phyloP scores from a whole-genome alignment of 192 early-diverging fungal genomes.

The Coemansia sp. region DNA sequence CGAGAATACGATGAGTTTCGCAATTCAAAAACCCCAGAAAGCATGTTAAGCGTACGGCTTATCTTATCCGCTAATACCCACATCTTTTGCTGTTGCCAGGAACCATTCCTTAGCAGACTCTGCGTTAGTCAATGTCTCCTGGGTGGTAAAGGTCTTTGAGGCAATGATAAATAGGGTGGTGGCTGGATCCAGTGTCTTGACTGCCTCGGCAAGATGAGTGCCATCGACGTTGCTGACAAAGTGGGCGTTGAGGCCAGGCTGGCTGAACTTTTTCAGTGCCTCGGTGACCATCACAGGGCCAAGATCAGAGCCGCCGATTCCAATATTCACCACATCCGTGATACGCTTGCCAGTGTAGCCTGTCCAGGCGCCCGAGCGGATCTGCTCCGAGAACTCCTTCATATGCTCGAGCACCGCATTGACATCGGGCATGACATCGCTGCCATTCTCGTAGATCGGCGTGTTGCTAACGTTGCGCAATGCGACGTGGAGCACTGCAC shows the following conservation, averaged over 20 bases:
- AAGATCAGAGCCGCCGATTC: conserved; percentile 97
- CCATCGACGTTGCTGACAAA: conserved; percentile 99
- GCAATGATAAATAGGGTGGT: conserved; percentile 94
- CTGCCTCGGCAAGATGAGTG: conserved; percentile 91
- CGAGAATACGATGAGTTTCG: too few species aligned
- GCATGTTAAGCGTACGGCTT: too few species aligned
- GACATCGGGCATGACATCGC: conserved; percentile 94
- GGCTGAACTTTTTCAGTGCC: conserved; percentile 90
- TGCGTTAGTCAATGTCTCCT: conserved; percentile 98
- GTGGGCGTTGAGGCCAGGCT: conserved; percentile 77
- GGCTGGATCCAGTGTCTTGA: conserved; percentile 84
- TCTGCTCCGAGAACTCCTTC: conserved; percentile 74
- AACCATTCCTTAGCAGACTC: conserved; percentile 94
- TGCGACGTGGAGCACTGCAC: conserved; percentile 94
- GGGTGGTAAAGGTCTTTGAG: conserved; percentile 98
- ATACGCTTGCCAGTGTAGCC: conserved; percentile 95
- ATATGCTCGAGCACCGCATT: conserved; percentile 94
- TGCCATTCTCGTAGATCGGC: conserved; percentile 84
- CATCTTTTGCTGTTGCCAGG: conserved; percentile 77
- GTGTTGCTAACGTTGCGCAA: conserved; percentile 84
- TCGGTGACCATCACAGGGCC: conserved; percentile 99
- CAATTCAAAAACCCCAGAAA: too few species aligned
- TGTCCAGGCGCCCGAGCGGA: conserved; percentile 91
- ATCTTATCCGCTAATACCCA: conserved; percentile 16
- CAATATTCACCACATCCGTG: conserved; percentile 96